A percentile compares a stretch with the other conserved stretches of the same genome.
Conservation (phyloP, 176 grass and related monocot species). For the Raddia distichophylla region DNA sequence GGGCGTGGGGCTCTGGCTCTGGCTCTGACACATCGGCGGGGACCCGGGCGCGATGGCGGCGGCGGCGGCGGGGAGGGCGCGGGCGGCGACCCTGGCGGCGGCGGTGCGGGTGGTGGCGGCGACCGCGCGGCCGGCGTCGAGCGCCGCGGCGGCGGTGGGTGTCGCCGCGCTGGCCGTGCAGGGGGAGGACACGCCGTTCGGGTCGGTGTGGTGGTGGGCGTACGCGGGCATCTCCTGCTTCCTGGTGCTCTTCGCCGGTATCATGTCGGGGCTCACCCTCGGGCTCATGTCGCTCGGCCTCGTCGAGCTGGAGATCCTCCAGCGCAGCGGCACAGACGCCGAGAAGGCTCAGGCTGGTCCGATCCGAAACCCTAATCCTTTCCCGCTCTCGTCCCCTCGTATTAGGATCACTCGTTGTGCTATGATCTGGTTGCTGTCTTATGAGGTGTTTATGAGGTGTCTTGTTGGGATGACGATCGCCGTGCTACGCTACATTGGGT, state of each 20-base stretch:
- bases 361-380: constrained; percentile 36
- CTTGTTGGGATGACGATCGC: background rate
- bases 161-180: constrained; percentile 37
- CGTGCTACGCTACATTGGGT: constrained; percentile 1
- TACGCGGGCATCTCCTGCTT: constrained; percentile 84
- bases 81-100: constrained; percentile 44
- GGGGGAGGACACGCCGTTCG: constrained; percentile 80
- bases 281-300: constrained; percentile 98
- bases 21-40: constrained; percentile 32
- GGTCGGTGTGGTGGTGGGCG: constrained; percentile 65
- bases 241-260: constrained; percentile 96
- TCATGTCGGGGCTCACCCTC: constrained; percentile 98
- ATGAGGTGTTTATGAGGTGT: background rate
- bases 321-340: constrained; percentile 79
- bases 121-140: constrained; percentile 60
- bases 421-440: constrained; percentile 19
- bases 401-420: background rate
- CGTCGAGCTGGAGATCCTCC: constrained; percentile 98
- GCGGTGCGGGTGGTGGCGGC: constrained; percentile 43
- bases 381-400: background rate
- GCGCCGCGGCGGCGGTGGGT: constrained; percentile 36
- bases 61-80: constrained; percentile 19
- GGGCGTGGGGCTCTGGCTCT: constrained; percentile 37
- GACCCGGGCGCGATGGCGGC: constrained; percentile 23
- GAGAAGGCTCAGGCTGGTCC: constrained; percentile 96